These are phyloP conservation scores for Aspergillus sp. DNA, from an alignment of 2,329 filamentous ascomycete species.

Conservation along the genomic window DNA sequence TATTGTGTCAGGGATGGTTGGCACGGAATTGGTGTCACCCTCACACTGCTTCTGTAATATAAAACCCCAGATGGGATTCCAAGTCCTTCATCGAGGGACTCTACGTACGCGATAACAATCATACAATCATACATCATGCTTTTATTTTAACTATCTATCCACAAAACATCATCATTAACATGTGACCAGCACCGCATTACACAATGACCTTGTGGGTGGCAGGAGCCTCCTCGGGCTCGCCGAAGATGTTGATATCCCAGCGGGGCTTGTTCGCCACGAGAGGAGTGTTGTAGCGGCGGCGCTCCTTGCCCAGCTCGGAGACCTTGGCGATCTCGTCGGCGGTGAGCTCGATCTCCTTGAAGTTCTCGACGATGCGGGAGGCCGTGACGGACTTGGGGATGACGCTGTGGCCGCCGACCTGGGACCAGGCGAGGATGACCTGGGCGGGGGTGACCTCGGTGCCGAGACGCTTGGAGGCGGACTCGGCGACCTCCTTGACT, in stretches of 20 bases:
- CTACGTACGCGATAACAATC: too few species aligned
- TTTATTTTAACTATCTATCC: slow-evolving; percentile 3
- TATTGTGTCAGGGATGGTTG: too few species aligned
- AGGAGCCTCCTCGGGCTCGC: slow-evolving; percentile 52
- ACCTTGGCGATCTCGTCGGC: slow-evolving; percentile 37
- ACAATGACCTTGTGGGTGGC: slow-evolving; percentile 49
- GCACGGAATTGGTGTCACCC: too few species aligned
- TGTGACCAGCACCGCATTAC: slow-evolving; percentile 21
- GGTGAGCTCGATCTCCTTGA: slow-evolving; percentile 41
- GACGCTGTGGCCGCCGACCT: slow-evolving; percentile 39
- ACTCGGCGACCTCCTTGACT: slow-evolving; percentile 63
- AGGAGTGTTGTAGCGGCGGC: slow-evolving; percentile 37
- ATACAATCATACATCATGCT: background rate
- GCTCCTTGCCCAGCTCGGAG: slow-evolving; percentile 30
- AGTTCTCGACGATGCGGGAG: slow-evolving; percentile 43
- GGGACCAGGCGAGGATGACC: slow-evolving; percentile 41
- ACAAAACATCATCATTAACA: slow-evolving; percentile 3
- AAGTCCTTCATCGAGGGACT: too few species aligned
- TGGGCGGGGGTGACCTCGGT: slow-evolving; percentile 34
- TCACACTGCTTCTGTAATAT: too few species aligned
- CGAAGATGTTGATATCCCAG: slow-evolving; percentile 59
- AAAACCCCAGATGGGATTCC: too few species aligned
- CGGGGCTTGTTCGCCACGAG: slow-evolving; percentile 44
- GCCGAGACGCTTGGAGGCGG: slow-evolving; percentile 39
- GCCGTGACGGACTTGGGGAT: slow-evolving; percentile 45